A percentile compares a stretch with the other conserved stretches of the same genome.
These are phyloP conservation scores for Antarctomyces pellizariae DNA, from an alignment of 495 filamentous ascomycete species.

Conservation along the genomic window DNA sequence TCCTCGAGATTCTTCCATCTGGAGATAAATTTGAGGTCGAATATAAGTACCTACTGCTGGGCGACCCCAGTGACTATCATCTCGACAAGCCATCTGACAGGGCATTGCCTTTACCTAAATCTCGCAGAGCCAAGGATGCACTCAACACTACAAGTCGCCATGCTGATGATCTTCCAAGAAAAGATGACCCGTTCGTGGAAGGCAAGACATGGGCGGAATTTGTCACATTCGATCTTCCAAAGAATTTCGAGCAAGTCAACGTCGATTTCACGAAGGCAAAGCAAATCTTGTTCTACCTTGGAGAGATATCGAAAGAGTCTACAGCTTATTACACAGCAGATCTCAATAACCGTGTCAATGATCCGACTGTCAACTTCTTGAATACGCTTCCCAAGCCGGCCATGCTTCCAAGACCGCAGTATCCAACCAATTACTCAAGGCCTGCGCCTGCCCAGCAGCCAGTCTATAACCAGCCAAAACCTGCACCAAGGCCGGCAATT, in stretches of 20 bases:
- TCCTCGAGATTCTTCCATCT: slow-evolving; percentile 69
- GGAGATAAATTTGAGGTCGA: slow-evolving; percentile 58
- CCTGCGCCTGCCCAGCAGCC: slow-evolving; percentile 10
- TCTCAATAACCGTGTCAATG: slow-evolving; percentile 28
- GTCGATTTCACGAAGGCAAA: slow-evolving; percentile 45
- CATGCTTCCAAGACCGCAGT: slow-evolving; percentile 12
- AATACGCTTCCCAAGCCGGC: slow-evolving; percentile 33
- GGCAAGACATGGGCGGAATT: slow-evolving; percentile 67
- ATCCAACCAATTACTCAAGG: slow-evolving; percentile 15
- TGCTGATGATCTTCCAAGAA: slow-evolving; percentile 35
- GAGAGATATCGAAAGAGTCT: slow-evolving; percentile 68
- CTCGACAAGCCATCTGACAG: slow-evolving; percentile 37
- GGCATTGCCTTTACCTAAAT: slow-evolving; percentile 30
- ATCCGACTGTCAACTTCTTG: slow-evolving; percentile 35
- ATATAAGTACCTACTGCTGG: slow-evolving; percentile 51
- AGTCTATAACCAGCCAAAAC: slow-evolving; percentile 8
- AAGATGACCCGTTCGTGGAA: slow-evolving; percentile 44
- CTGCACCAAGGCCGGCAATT: slow-evolving; percentile 2
- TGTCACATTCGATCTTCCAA: slow-evolving; percentile 26
- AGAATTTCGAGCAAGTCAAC: slow-evolving; percentile 28
- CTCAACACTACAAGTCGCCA: slow-evolving; percentile 31
- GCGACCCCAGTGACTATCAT: slow-evolving; percentile 38
- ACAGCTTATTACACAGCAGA: slow-evolving; percentile 83
- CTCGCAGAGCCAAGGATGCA: slow-evolving; percentile 26
- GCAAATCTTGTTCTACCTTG: slow-evolving; percentile 79